These are phyloP conservation scores for Inonotus hispidus DNA, from an alignment of 1,284 basidiomycete genomes.

Conservation along the genomic window DNA sequence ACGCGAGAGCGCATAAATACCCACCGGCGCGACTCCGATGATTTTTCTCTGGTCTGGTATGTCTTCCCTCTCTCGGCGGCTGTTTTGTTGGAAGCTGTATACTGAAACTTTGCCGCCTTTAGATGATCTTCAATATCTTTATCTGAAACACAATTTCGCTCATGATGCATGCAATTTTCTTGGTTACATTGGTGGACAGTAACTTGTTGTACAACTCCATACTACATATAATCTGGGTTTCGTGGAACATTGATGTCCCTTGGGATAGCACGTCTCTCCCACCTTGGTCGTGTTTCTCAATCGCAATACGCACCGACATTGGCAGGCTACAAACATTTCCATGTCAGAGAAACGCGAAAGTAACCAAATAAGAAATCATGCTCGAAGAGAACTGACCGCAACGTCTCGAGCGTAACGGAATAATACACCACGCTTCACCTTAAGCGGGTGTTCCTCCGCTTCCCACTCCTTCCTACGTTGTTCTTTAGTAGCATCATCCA, in stretches of 20 bases:
- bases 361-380: not conserved
- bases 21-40: not conserved
- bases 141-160: not conserved
- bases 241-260: not conserved
- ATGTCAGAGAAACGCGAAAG: slow-evolving; percentile 16
- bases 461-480: slow-evolving; percentile 72
- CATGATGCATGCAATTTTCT: not conserved
- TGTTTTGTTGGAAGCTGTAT: not conserved
- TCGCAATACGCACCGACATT: slow-evolving; percentile 76
- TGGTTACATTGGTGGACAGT: not conserved
- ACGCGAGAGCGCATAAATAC: not conserved
- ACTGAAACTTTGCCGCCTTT: not conserved
- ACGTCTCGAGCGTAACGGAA: slow-evolving; percentile 77
- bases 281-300: slow-evolving; percentile 15
- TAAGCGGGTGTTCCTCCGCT: slow-evolving; percentile 57
- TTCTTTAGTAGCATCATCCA: slow-evolving; percentile 75
- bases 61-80: not conserved
- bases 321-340: slow-evolving; percentile 48
- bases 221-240: not conserved
- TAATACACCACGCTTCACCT: slow-evolving; percentile 66
- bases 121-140: not conserved
- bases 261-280: not conserved
- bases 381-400: slow-evolving; percentile 49
- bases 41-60: not conserved
- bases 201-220: slow-evolving; percentile 8